These are phyloP conservation scores for Aspergillus leporis DNA, from an alignment of 495 filamentous ascomycete species.

Conservation along the genomic window DNA sequence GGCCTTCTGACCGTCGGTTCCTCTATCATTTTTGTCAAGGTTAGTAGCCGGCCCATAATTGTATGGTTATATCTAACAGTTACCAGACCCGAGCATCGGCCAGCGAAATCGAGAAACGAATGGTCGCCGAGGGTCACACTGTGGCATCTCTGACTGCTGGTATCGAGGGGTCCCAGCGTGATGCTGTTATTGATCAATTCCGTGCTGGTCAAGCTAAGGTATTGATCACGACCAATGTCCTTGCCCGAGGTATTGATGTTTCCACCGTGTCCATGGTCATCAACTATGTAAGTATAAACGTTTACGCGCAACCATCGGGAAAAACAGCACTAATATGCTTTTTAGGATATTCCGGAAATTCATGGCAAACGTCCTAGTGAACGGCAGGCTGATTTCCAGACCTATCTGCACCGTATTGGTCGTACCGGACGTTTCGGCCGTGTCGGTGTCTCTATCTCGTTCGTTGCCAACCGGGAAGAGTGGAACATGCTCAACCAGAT, in stretches of 20 bases:
- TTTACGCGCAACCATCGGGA: neutral
- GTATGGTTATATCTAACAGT: conserved; percentile 23
- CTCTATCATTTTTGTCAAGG: conserved; percentile 96
- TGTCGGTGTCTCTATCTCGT: conserved; percentile 92
- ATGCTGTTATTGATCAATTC: conserved; percentile 85
- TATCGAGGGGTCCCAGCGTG: conserved; percentile 79
- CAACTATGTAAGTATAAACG: conserved; percentile 66
- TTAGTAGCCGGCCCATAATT: conserved; percentile 36
- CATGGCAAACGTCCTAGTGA: conserved; percentile 18
- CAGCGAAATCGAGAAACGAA: conserved; percentile 75
- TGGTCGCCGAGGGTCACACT: conserved; percentile 85
- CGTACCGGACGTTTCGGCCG: conserved; percentile 96
- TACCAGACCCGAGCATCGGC: conserved; percentile 77
- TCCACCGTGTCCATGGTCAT: conserved; percentile 95
- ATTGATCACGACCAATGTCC: conserved; percentile 97
- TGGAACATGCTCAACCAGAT: conserved; percentile 77
- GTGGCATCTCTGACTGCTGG: conserved; percentile 86
- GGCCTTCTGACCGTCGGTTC: conserved; percentile 93
- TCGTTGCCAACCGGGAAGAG: conserved; percentile 78
- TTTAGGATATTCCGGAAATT: conserved; percentile 58
- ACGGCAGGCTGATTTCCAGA: conserved; percentile 73
- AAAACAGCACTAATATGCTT: conserved; percentile 10
- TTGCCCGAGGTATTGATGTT: conserved; percentile 96
- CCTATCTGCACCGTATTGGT: conserved; percentile 97
- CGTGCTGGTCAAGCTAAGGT: conserved; percentile 85